Base-by-base conservation (phyloP, 352 stramenopile species). In the Phytophthora pini region DNA sequence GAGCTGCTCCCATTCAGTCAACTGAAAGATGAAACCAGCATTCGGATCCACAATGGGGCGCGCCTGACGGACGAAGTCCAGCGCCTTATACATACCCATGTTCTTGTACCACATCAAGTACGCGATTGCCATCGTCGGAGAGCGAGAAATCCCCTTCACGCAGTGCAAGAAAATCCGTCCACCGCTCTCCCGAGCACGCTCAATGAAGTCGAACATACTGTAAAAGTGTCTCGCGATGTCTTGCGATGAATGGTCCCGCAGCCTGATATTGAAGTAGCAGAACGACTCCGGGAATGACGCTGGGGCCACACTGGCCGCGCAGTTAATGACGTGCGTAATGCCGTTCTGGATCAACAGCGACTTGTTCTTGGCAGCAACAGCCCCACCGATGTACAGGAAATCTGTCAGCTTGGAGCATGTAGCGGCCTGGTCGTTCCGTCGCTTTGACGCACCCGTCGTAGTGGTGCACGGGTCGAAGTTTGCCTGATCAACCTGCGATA, bases 251-350 rank as follows among this genome's bases (percentile, higher is more conserved):
- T 97, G 88, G 63, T 97, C 90, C 2, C 86, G 88, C n/a, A 97
- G 76, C n/a, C 78, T 75, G 40, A 97, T 74, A 65, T 91, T 93
- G 47, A 92, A 89, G 59, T 97, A 97, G 47, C 70, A 68, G 40
- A 97, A 97, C 0, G 90, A 78, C 15, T 90, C 61, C 0, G 90
- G 87, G 41, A 90, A 96, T 27, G 82, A 86, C 39, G 84, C 80
- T 22, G 89, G 86, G 29, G 87, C 81, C 9, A 94, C 82, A 38
- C 71, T 88, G 12, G 85, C 90, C 0, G 89, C 89, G 55, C 89
- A 97, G 55, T 97, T 97, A 65, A 97, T 88, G 36, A 97, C 74
- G 68, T 97, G 90, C 4, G 90, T 97, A 60, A 97, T 94, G 36
- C 89, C 88, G 11, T 83, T 63, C 49, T 82, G 65, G 15, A 69